A percentile compares a stretch with the other conserved stretches of the same genome.
Conservation (phyloP, 208 protist genomes). For the Herpetomonas muscarum region DNA sequence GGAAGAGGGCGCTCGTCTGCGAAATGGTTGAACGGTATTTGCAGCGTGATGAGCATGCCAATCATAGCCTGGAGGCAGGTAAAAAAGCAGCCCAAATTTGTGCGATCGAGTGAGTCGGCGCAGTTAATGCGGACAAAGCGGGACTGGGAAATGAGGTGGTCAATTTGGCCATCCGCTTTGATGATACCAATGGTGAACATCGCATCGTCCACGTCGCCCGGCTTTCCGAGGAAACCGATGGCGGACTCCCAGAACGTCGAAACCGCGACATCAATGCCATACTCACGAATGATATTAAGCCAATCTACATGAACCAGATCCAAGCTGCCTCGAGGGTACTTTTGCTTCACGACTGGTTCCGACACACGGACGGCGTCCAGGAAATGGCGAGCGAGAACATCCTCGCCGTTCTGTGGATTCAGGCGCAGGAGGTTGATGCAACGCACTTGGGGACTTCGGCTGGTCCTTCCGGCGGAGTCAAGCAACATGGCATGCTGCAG, state of each 20-base stretch:
- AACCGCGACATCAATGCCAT: conserved; percentile 61
- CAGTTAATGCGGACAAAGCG: conserved; percentile 92
- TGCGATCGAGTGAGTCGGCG: conserved; percentile 92
- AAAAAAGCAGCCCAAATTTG: conserved; percentile 93
- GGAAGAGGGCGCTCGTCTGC: conserved; percentile 42
- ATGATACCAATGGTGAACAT: conserved; percentile 73
- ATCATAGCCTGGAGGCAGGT: conserved; percentile 74
- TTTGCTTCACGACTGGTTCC: conserved; percentile 26
- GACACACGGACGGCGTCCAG: conserved; percentile 51
- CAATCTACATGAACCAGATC: conserved; percentile 83
- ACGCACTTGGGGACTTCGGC: conserved; percentile 42
- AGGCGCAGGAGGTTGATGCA: conserved; percentile 81
- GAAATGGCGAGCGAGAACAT: conserved; percentile 60
- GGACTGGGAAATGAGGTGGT: conserved; percentile 48
- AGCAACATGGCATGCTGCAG: conserved; percentile 51
- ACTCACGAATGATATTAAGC: conserved; percentile 71
- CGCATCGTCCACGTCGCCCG: conserved; percentile 31
- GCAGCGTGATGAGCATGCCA: conserved; percentile 70
- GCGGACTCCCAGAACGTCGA: conserved; percentile 63
- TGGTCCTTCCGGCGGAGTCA: conserved; percentile 30
- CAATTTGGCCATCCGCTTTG: conserved; percentile 32
- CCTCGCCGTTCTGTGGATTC: conserved; percentile 58
- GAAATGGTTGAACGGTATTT: conserved; percentile 50
- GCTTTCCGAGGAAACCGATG: conserved; percentile 51
- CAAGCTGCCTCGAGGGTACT: conserved; percentile 37